Evolutionary conservation across 2,329 filamentous ascomycete genomes (phyloP).

Genomic region (Balansia obtecta): DNA sequence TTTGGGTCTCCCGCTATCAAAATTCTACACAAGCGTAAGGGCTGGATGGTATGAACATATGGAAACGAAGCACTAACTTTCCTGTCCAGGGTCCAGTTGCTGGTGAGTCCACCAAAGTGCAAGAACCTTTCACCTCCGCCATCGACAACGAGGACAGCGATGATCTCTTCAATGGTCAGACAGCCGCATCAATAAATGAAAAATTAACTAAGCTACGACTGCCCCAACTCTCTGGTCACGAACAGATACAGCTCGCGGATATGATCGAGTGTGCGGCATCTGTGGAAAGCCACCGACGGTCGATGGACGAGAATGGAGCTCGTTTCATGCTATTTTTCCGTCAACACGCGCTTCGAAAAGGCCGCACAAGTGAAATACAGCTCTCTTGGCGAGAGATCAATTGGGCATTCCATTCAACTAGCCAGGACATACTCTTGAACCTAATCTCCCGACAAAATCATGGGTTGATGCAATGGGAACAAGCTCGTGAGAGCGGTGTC

Average conservation of each 20-base stretch:
- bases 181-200: conserved; percentile 60
- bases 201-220: conserved; percentile 64
- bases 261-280: conserved; percentile 75
- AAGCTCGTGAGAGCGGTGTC: conserved; percentile 75
- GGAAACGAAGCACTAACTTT: neutral
- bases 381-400: conserved; percentile 71
- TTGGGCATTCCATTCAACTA: conserved; percentile 74
- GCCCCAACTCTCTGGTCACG: conserved; percentile 68
- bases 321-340: conserved; percentile 82
- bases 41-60: too few relatives aligned
- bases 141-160: conserved; percentile 32
- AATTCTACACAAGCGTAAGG: conserved; percentile 6
- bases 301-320: conserved; percentile 81
- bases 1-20: conserved; percentile 39
- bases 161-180: conserved; percentile 56
- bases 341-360: conserved; percentile 61
- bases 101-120: conserved; percentile 15
- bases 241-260: conserved; percentile 75
- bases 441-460: conserved; percentile 72
- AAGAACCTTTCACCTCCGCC: conserved; percentile 25
- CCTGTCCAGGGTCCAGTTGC: neutral
- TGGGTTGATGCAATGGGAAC: conserved; percentile 68
- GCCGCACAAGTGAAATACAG: conserved; percentile 49
- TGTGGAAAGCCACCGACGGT: conserved; percentile 76
- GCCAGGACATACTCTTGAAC: conserved; percentile 82